phyloP scores from a whole-genome alignment of 768 basidiomycete genomes.

The Nidularia pulvinata region DNA sequence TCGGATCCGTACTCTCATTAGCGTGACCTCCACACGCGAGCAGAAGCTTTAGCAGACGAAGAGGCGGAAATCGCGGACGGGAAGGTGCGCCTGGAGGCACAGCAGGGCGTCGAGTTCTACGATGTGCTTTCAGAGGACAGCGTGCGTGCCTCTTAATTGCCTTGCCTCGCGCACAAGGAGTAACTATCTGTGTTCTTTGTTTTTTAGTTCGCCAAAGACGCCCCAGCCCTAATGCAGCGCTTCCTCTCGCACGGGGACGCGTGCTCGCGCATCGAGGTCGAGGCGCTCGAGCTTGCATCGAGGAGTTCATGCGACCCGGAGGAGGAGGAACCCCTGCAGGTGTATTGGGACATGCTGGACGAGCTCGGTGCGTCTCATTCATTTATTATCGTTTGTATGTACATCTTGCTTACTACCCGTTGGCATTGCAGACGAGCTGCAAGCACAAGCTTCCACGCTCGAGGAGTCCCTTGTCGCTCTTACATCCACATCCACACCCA shows the following conservation, averaged over 20 bases:
- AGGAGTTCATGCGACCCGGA: constrained; percentile 18
- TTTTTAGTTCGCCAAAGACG: constrained; percentile 37
- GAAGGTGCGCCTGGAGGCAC: constrained; percentile 38
- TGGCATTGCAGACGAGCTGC: constrained; percentile 19
- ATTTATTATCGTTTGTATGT: background rate
- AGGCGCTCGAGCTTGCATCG: constrained; percentile 41
- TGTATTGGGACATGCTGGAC: constrained; percentile 40
- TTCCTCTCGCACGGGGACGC: constrained; percentile 46
- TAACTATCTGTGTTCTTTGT: constrained; percentile 1
- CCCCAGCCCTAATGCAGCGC: constrained; percentile 44
- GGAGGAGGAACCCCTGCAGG: constrained; percentile 36
- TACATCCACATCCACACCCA: background rate
- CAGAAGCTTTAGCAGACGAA: constrained; percentile 28
- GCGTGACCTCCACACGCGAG: constrained; percentile 32
- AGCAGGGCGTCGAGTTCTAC: constrained; percentile 39
- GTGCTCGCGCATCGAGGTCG: constrained; percentile 35
- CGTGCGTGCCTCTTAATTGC: constrained; percentile 22
- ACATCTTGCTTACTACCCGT: no score
- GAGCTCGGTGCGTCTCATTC: constrained; percentile 27
- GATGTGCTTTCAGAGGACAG: constrained; percentile 37
- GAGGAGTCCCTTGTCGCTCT: constrained; percentile 14
- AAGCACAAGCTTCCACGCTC: constrained; percentile 19
- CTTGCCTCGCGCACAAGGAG: background rate
- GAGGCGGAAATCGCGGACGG: constrained; percentile 41
- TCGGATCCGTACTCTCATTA: constrained; percentile 8